A percentile compares a stretch with the other conserved stretches of the same genome.
These are phyloP conservation scores for Teratosphaeria destructans DNA, from an alignment of 2,329 filamentous ascomycete genomes.

Conservation along the genomic window DNA sequence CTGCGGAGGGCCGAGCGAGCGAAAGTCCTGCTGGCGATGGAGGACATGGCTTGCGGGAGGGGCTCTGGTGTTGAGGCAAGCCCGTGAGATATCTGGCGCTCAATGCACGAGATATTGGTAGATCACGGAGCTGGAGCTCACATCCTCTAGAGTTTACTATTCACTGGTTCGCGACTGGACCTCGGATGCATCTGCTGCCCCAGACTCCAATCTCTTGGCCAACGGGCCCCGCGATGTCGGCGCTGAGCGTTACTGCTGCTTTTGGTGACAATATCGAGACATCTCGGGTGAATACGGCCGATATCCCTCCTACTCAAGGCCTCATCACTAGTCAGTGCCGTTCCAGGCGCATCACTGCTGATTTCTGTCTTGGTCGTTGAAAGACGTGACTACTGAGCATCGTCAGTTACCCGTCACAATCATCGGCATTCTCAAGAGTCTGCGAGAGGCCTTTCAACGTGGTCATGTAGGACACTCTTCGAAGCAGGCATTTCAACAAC, in stretches of 20 bases:
- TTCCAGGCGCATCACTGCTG: background rate
- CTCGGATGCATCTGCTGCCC: background rate
- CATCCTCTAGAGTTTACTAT: background rate
- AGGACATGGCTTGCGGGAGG: slow-evolving; percentile 16
- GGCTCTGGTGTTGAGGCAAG: background rate
- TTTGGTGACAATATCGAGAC: background rate
- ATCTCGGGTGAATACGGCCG: background rate
- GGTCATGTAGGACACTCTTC: background rate
- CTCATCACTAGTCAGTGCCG: background rate
- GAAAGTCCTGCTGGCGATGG: slow-evolving; percentile 29
- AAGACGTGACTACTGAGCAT: background rate
- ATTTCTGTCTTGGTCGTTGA: background rate
- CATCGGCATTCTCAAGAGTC: background rate
- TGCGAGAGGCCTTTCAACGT: background rate
- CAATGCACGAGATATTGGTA: background rate
- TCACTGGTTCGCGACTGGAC: background rate
- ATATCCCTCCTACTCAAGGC: background rate
- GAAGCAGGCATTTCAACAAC: background rate
- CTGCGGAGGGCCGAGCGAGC: slow-evolving; percentile 17
- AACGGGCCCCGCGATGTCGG: background rate
- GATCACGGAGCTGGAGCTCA: background rate
- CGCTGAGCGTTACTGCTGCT: background rate
- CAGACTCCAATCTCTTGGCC: background rate
- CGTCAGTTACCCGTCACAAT: background rate
- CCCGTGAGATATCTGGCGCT: background rate